Percentiles rank a stretch among this genome's conserved stretches.
Conservation (phyloP, 768 basidiomycete species). For the Russula earlei region DNA sequence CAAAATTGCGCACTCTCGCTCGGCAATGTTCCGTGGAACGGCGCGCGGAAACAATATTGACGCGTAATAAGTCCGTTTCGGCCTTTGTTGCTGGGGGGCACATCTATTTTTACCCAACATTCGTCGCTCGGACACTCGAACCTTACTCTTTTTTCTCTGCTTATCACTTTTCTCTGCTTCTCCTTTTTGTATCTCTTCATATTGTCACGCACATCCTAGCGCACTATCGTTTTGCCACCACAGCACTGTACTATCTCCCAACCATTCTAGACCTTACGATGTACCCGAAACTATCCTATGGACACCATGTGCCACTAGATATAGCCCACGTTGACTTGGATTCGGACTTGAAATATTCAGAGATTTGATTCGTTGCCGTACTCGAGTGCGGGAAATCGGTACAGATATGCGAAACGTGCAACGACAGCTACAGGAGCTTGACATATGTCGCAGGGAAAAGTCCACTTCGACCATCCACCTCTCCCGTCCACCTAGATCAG, state of each 20-base stretch:
- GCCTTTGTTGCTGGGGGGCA: conserved; percentile 13
- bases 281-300: conserved; percentile 5
- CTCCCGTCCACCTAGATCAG: conserved; percentile 19
- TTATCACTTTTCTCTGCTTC: conserved; percentile 2
- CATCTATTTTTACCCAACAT: conserved; percentile 8
- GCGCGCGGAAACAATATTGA: conserved; percentile 4
- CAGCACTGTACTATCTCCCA: conserved; percentile 10
- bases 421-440: conserved; percentile 5
- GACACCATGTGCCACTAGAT: conserved; percentile 3
- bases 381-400: background rate
- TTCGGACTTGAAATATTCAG: background rate
- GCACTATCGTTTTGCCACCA: conserved; percentile 15
- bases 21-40: conserved; percentile 32
- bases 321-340: background rate
- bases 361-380: background rate
- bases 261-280: background rate
- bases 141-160: background rate
- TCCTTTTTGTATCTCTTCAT: conserved; percentile 1
- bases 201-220: conserved; percentile 17
- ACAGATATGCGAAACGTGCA: background rate
- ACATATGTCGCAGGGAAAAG: conserved; percentile 19
- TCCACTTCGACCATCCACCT: conserved; percentile 13
- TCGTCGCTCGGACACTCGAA: conserved; percentile 13
- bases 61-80: background rate
- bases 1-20: conserved; percentile 37